These are phyloP conservation scores for Nakazawaea sp. DNA, from an alignment of 805 yeast genomes.

Conservation along the genomic window DNA sequence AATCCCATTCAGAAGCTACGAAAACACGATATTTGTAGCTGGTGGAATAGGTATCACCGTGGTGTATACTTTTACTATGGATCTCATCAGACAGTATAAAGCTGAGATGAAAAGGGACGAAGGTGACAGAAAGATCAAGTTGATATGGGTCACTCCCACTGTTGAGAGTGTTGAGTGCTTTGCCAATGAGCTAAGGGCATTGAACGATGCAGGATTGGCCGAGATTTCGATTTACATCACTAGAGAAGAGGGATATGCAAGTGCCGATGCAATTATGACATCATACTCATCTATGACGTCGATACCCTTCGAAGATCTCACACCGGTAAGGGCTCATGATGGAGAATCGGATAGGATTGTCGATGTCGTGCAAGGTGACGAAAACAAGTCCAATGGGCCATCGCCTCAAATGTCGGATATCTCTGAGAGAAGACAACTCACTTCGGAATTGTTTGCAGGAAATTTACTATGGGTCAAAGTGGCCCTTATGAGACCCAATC, in stretches of 20 bases:
- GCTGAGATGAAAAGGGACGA: constrained; percentile 23
- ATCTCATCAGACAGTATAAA: constrained; percentile 25
- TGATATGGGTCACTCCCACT: constrained; percentile 26
- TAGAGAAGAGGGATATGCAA: no score
- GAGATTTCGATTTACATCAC: constrained; percentile 14
- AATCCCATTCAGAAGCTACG: constrained; percentile 40
- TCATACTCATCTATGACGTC: no score
- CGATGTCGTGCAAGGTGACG: no score
- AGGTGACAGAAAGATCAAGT: constrained; percentile 14
- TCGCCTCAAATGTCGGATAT: no score
- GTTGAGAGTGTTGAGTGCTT: constrained; percentile 24
- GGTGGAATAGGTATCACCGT: constrained; percentile 68
- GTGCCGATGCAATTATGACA: no score
- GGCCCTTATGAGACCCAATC: constrained; percentile 20
- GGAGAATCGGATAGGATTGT: no score
- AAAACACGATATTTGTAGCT: constrained; percentile 43
- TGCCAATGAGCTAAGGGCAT: constrained; percentile 20
- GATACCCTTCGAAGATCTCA: no score
- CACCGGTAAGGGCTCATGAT: no score
- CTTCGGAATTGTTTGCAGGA: constrained; percentile 15
- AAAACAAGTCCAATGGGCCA: no score
- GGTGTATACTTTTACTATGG: constrained; percentile 38
- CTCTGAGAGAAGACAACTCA: neutral
- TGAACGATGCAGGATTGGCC: constrained; percentile 11
- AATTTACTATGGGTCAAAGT: constrained; percentile 16